phyloP scores from a whole-genome alignment of 352 stramenopile genomes.

The Globisporangium sylvaticum region DNA sequence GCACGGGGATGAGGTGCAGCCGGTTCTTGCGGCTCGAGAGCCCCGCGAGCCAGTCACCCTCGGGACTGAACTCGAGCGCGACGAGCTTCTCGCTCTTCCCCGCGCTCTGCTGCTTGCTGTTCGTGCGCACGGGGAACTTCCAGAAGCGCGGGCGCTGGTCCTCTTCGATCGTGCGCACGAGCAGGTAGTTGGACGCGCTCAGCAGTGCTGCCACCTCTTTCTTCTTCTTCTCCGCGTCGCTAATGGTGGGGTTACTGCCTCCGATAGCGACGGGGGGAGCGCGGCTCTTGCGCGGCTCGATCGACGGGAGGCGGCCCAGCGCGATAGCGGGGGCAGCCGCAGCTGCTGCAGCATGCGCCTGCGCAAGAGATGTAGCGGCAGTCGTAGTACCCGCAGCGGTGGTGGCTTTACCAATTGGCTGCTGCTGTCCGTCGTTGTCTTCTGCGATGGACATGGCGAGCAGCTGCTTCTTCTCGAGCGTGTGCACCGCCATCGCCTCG shows the following conservation, averaged over 20 bases:
- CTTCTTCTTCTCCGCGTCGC: conserved; percentile 6
- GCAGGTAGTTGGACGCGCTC: conserved; percentile 38
- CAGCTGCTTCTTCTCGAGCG: conserved; percentile 69
- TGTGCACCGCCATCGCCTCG: conserved; percentile 61
- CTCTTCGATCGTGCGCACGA: conserved; percentile 75
- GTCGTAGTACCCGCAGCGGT: neutral
- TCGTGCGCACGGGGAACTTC: conserved; percentile 60
- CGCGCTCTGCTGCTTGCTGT: conserved; percentile 52
- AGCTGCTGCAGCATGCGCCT: neutral
- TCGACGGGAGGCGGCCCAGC: conserved; percentile 10
- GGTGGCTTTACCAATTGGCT: neutral
- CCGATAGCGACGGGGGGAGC: neutral
- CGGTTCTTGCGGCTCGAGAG: conserved; percentile 75
- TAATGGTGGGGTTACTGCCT: neutral
- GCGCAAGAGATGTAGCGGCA: neutral
- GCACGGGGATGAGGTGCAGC: conserved; percentile 70
- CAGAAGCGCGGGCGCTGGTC: conserved; percentile 68
- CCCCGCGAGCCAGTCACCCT: conserved; percentile 83
- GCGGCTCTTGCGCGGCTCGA: conserved; percentile 16
- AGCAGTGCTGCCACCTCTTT: neutral
- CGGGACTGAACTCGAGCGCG: conserved; percentile 72
- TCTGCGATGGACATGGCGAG: conserved; percentile 51
- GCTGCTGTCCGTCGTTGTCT: neutral
- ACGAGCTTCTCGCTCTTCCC: conserved; percentile 51
- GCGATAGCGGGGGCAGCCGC: conserved; percentile 12